phyloP scores from a whole-genome alignment of 371 early-diverging fungal genomes.

The Mucor saturninus region DNA sequence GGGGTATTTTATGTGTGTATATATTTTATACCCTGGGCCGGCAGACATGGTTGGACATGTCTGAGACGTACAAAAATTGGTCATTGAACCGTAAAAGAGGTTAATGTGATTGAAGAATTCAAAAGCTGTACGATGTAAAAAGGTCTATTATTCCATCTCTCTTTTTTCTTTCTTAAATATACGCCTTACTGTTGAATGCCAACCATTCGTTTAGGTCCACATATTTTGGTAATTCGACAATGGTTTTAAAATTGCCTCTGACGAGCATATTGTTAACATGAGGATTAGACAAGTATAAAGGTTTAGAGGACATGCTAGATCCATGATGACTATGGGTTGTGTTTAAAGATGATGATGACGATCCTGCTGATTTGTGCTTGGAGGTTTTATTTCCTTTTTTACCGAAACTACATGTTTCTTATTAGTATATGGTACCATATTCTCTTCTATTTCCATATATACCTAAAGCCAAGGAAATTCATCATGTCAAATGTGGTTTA shows the following conservation, averaged over 20 bases:
- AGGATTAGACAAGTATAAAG: slow-evolving; percentile 78
- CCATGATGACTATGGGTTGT: slow-evolving; percentile 12
- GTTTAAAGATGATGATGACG: slow-evolving; percentile 29
- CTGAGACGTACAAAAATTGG: slow-evolving; percentile 86
- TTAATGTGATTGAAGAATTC: slow-evolving; percentile 96
- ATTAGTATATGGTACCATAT: neutral
- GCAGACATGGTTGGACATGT: slow-evolving; percentile 91
- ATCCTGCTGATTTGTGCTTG: slow-evolving; percentile 52
- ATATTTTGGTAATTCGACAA: slow-evolving; percentile 87
- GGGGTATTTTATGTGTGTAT: neutral
- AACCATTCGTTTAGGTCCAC: slow-evolving; percentile 96
- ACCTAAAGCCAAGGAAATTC: slow-evolving; percentile 49
- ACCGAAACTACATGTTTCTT: slow-evolving; percentile 34
- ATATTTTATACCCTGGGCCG: slow-evolving; percentile 70
- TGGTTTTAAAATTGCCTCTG: slow-evolving; percentile 88
- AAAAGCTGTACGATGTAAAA: slow-evolving; percentile 59
- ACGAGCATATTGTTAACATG: slow-evolving; percentile 85
- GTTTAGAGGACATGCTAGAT: slow-evolving; percentile 36
- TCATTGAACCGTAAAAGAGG: slow-evolving; percentile 89
- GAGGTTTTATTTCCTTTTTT: slow-evolving; percentile 41
- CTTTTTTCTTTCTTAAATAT: neutral
- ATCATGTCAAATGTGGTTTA: slow-evolving; percentile 21
- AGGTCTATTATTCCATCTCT: neutral
- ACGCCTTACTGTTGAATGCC: slow-evolving; percentile 83
- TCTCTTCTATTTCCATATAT: slow-evolving; percentile 5